Evolutionary conservation across 257 asterid genomes (phyloP), one percentile per base, ranked within the genome.

Genomic region (Eucommia ulmoides): DNA sequence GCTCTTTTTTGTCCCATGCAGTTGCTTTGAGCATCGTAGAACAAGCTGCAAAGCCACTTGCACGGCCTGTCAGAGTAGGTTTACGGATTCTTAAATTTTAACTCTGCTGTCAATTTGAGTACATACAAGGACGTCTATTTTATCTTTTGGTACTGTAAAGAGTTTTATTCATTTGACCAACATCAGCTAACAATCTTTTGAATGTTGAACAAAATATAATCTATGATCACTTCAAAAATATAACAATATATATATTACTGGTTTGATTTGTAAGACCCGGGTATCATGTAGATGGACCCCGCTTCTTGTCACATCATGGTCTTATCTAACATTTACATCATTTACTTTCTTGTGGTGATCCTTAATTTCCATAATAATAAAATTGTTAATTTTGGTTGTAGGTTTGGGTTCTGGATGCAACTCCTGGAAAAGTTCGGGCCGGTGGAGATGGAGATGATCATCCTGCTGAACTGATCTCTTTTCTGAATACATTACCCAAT

Each of bases 1-100:
- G 66, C 51, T 33, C 50, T 62, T 59, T 51, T 56, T 3, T 38
- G 54, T 51, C 53, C 24, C 26, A 35, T 72, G 69, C 77, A 86
- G 98, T 89, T 71, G 94, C 96, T 20, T 75, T 89, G 80, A 89
- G 98, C 78, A 85, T 89, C 93, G 94, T 83, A 61, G 92, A 89
- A 60, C 98, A 89, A 73, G 96, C 73, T 60, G 71, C 96, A 52
- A 89, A 89, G 61, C 98, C 96, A 53, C 94, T 89, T 18, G 98
- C 94, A 53, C 86, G 96, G 33, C 98, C 98, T 21, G 94, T 89
- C 56, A 86, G 96, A 80, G 96, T 88, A 79, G 67, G 94, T 56
- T 24, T 17, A n/a, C n/a, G n/a, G n/a, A n/a, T n/a, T n/a, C n/a
- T n/a, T n/a, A n/a, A n/a, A n/a, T n/a, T n/a, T n/a, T n/a, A n/a